Percentiles rank a stretch among this genome's conserved stretches.
phyloP scores from a whole-genome alignment of 169 alveolate species.

The Plasmodium coatneyi region DNA sequence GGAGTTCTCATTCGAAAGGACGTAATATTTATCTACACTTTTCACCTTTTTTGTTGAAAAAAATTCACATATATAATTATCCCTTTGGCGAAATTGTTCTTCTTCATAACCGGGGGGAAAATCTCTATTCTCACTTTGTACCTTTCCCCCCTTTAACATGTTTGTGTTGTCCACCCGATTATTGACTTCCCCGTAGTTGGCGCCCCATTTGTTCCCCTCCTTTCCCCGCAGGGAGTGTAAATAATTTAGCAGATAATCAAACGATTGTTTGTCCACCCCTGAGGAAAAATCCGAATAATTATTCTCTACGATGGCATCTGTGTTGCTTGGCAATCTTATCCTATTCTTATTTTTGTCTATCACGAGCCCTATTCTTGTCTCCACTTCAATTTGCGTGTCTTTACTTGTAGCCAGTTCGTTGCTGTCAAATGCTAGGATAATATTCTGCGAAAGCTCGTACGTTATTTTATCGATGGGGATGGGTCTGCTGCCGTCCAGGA shows the following conservation, averaged over 20 bases:
- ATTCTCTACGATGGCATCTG: slow-evolving; percentile 66
- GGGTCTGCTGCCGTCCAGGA: slow-evolving; percentile 74
- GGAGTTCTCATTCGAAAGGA: slow-evolving; percentile 6
- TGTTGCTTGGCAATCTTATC: slow-evolving; percentile 52
- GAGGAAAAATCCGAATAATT: slow-evolving; percentile 63
- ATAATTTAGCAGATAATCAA: slow-evolving; percentile 49
- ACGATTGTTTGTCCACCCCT: slow-evolving; percentile 51
- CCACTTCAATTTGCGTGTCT: slow-evolving; percentile 54
- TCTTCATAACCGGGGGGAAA: neutral
- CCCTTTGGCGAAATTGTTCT: neutral
- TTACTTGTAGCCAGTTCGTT: slow-evolving; percentile 20
- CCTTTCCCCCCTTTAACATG: neutral
- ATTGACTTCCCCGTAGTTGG: neutral
- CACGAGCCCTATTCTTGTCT: slow-evolving; percentile 60
- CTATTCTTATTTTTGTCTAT: slow-evolving; percentile 61
- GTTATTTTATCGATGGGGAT: slow-evolving; percentile 71
- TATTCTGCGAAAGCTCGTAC: slow-evolving; percentile 63
- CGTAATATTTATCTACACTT: slow-evolving; percentile 57
- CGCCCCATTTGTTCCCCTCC: neutral
- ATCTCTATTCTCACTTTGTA: neutral
- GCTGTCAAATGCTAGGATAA: slow-evolving; percentile 62
- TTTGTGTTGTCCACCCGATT: no score
- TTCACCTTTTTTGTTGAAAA: neutral
- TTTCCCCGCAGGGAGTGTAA: slow-evolving; percentile 17
- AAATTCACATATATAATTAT: slow-evolving; percentile 19